Evolutionary conservation across 371 early-diverging fungal genomes (phyloP).

Genomic region (Haplosporangium sp.): DNA sequence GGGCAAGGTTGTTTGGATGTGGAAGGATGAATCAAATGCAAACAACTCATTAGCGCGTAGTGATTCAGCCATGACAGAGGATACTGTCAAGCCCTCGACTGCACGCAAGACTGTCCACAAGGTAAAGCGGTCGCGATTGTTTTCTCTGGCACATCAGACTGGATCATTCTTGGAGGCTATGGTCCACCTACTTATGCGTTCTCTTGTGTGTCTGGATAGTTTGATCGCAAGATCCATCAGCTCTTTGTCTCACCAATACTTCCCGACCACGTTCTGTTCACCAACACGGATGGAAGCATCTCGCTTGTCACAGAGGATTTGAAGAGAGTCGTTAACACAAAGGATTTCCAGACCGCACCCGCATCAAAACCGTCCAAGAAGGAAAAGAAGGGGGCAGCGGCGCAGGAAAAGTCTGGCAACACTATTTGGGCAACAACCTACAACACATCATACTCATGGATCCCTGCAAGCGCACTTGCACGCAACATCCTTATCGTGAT

Average conservation of each 20-base stretch:
- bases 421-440: constrained; percentile 64
- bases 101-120: constrained; percentile 46
- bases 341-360: constrained; percentile 32
- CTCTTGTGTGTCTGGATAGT: constrained; percentile 35
- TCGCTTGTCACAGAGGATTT: constrained; percentile 64
- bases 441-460: constrained; percentile 57
- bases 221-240: constrained; percentile 63
- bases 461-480: constrained; percentile 64
- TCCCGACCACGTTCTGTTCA: constrained; percentile 61
- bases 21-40: constrained; percentile 57
- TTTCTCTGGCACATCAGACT: neutral
- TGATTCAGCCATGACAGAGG: constrained; percentile 40
- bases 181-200: neutral
- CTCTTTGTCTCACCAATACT: constrained; percentile 64
- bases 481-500: constrained; percentile 59
- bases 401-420: constrained; percentile 1
- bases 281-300: constrained; percentile 64
- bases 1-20: constrained; percentile 65
- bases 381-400: constrained; percentile 20
- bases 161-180: neutral
- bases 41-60: constrained; percentile 20
- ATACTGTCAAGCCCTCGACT: constrained; percentile 40
- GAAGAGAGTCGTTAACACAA: constrained; percentile 56
- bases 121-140: constrained; percentile 12
- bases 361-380: constrained; percentile 29